Percentiles rank a stretch among this genome's conserved stretches.
These are phyloP conservation scores for Chaetomiaceae sp. DNA, from an alignment of 2,329 filamentous ascomycete species.

Conservation along the genomic window DNA sequence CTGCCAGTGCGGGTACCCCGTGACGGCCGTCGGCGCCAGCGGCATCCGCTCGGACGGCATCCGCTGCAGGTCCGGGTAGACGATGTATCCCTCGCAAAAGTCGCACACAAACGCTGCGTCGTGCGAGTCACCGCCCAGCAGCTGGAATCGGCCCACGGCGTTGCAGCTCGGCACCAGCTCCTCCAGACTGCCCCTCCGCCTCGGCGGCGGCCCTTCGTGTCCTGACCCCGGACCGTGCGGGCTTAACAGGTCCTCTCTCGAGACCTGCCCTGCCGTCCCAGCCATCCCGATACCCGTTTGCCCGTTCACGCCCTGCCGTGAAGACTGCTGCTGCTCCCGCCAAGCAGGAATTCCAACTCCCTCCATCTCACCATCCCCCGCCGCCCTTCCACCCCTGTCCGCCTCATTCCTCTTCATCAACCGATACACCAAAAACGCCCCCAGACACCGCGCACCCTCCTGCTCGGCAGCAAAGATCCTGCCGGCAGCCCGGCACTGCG, in stretches of 20 bases:
- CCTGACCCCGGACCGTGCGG: background rate
- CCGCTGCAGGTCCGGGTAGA: slow-evolving; percentile 53
- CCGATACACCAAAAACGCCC: slow-evolving; percentile 51
- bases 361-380: slow-evolving; percentile 26
- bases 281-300: background rate
- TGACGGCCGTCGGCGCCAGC: slow-evolving; percentile 26
- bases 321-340: slow-evolving; percentile 23
- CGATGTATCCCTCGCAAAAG: slow-evolving; percentile 56
- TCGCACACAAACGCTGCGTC: slow-evolving; percentile 58
- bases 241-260: too few relatives aligned
- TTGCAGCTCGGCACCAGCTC: slow-evolving; percentile 49
- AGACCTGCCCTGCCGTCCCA: background rate
- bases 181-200: slow-evolving; percentile 34
- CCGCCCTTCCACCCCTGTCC: slow-evolving; percentile 32
- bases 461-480: slow-evolving; percentile 52
- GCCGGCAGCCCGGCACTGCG: slow-evolving; percentile 53
- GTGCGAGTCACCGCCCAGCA: slow-evolving; percentile 36
- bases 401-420: slow-evolving; percentile 40
- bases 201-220: background rate
- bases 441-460: slow-evolving; percentile 49
- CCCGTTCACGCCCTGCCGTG: background rate
- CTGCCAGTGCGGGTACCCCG: slow-evolving; percentile 46
- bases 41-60: slow-evolving; percentile 46
- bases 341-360: slow-evolving; percentile 19
- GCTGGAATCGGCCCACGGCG: slow-evolving; percentile 50